phyloP scores from a whole-genome alignment of 495 filamentous ascomycete genomes.

The Pseudevernia furfuracea region DNA sequence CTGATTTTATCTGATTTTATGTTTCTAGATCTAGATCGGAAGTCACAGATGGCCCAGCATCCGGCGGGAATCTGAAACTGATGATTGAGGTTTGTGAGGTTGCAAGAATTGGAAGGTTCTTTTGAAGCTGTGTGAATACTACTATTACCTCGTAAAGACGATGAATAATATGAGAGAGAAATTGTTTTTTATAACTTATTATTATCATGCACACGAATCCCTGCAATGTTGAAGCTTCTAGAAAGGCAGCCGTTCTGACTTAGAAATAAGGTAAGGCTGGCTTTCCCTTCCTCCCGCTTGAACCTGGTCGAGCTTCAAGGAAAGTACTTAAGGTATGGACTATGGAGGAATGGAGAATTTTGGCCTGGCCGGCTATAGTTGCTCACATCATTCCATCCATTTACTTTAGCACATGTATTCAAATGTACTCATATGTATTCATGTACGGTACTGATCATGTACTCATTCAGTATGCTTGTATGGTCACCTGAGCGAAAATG shows the following conservation, averaged over 20 bases:
- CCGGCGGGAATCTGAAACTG: background rate
- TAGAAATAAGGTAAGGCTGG: too few species aligned
- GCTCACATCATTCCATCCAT: too few species aligned
- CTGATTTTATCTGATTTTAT: too few species aligned
- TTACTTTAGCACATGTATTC: too few species aligned
- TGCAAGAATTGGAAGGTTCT: background rate
- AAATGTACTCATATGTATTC: background rate
- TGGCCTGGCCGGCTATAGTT: too few species aligned
- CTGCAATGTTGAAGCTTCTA: background rate
- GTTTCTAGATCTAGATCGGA: background rate
- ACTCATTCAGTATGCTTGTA: too few species aligned
- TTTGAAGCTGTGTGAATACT: background rate
- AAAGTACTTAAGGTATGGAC: too few species aligned
- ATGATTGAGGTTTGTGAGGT: background rate
- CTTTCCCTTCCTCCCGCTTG: background rate
- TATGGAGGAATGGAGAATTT: too few species aligned
- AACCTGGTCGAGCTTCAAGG: background rate
- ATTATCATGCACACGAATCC: too few species aligned
- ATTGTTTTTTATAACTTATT: too few species aligned
- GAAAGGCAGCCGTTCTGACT: background rate
- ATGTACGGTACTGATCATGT: background rate
- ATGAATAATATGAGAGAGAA: too few species aligned
- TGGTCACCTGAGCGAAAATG: background rate
- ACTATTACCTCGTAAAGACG: too few species aligned
- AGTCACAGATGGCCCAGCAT: background rate